Evolutionary conservation across 805 yeast genomes (phyloP).

Genomic region (Yarrowia sp.): DNA sequence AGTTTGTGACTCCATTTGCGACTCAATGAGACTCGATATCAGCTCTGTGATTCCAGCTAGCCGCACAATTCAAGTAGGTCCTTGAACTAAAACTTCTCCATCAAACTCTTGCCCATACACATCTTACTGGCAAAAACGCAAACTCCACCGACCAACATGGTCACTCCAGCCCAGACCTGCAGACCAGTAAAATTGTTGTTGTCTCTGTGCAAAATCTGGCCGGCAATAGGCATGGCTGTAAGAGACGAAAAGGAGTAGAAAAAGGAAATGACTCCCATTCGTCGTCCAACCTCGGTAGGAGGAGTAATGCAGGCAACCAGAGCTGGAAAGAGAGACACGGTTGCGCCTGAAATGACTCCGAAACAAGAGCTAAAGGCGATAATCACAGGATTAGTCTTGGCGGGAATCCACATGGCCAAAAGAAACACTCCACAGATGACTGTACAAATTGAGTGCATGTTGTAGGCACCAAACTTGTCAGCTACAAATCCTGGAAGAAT

Average conservation of each 20-base stretch:
- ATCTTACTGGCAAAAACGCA: slow-evolving; percentile 2
- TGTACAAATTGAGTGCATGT: slow-evolving; percentile 50
- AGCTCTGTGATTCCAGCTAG: no score
- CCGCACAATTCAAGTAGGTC: no score
- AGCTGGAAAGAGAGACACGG: slow-evolving; percentile 62
- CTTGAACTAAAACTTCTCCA: not conserved
- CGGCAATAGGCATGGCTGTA: slow-evolving; percentile 42
- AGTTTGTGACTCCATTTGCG: no score
- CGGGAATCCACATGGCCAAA: slow-evolving; percentile 61
- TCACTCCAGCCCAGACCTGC: slow-evolving; percentile 11
- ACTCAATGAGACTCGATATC: no score
- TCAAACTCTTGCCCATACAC: not conserved
- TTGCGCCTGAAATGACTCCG: slow-evolving; percentile 61
- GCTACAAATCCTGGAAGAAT: slow-evolving; percentile 53
- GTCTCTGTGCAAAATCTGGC: slow-evolving; percentile 28
- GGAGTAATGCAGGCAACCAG: slow-evolving; percentile 63
- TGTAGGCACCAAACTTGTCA: slow-evolving; percentile 54
- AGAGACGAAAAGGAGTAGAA: slow-evolving; percentile 39
- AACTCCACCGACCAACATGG: not conserved
- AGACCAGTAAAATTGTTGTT: not conserved
- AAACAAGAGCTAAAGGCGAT: slow-evolving; percentile 51
- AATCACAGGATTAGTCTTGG: slow-evolving; percentile 36
- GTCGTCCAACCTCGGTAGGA: slow-evolving; percentile 62
- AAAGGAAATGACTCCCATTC: slow-evolving; percentile 64
- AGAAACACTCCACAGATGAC: slow-evolving; percentile 46